These are phyloP conservation scores for Planoprotostelium fungivorum DNA, from an alignment of 78 protist genomes.

Conservation along the genomic window DNA sequence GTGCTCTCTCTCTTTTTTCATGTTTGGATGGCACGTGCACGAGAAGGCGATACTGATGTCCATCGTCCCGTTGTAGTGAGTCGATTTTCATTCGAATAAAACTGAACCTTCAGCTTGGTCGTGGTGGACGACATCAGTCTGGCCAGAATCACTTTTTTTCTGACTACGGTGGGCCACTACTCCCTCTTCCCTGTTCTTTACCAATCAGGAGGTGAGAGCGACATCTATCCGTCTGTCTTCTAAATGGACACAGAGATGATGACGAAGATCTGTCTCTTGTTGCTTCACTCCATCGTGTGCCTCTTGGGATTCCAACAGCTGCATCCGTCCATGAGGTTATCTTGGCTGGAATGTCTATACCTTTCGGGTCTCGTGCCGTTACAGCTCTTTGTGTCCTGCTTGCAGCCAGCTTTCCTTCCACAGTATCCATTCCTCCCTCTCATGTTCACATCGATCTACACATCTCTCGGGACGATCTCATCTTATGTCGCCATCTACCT, in stretches of 20 bases:
- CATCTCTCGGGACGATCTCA: conserved; percentile 19
- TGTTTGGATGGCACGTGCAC: conserved; percentile 96
- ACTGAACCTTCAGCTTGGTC: not conserved
- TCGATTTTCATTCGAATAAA: not conserved
- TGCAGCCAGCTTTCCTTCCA: conserved; percentile 18
- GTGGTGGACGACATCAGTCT: not conserved
- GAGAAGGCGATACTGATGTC: conserved; percentile 89
- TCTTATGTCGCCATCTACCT: conserved; percentile 7
- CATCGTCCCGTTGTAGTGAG: conserved; percentile 45
- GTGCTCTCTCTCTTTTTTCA: conserved; percentile 60
- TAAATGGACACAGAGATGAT: not conserved
- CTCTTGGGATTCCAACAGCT: not conserved
- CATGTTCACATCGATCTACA: conserved; percentile 40
- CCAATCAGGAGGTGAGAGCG: conserved; percentile 16
- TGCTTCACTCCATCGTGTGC: not conserved
- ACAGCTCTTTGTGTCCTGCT: conserved; percentile 15
- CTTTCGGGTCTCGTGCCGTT: conserved; percentile 9
- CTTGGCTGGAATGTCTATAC: conserved; percentile 5
- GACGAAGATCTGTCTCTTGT: not conserved
- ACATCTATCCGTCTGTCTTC: conserved; percentile 5
- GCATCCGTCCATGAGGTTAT: not conserved
- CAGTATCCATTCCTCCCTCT: conserved; percentile 24
- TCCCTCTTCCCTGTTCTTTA: conserved; percentile 42
- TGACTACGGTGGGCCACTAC: conserved; percentile 52
- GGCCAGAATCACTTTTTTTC: conserved; percentile 25